Conservation (phyloP, 495 filamentous ascomycete species). For the Apodospora peruviana region DNA sequence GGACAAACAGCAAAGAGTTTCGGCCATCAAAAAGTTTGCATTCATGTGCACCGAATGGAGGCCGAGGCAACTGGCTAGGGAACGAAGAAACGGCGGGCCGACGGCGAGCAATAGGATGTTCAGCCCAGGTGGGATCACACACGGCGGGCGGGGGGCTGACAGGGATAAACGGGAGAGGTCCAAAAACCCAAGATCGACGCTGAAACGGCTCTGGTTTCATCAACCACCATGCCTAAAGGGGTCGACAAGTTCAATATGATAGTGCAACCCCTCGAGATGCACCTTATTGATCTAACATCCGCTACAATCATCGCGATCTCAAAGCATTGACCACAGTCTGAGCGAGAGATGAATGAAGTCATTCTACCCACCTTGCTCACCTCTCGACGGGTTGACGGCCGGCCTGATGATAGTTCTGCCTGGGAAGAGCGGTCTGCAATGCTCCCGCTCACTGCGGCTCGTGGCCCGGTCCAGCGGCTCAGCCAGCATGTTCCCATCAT, state of each 20-base stretch:
- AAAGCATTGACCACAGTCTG: constrained; percentile 2
- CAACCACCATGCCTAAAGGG: not conserved
- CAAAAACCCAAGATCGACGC: not conserved
- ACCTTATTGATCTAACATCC: not conserved
- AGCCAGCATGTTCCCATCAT: not conserved
- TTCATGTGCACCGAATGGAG: not conserved
- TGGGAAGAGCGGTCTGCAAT: not conserved
- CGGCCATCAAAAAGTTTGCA: not conserved
- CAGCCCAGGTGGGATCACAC: not conserved
- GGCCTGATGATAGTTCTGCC: too few species aligned
- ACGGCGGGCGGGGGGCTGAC: not conserved
- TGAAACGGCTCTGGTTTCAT: constrained; percentile 7
- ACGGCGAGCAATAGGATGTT: not conserved
- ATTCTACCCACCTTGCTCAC: too few species aligned
- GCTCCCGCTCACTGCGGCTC: not conserved
- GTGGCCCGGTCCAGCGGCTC: not conserved
- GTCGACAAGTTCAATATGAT: not conserved
- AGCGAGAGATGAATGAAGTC: constrained; percentile 4
- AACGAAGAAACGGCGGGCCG: not conserved
- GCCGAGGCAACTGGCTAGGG: not conserved
- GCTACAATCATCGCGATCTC: not conserved
- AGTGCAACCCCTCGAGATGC: not conserved
- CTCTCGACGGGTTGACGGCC: too few species aligned
- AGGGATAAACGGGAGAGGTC: not conserved
- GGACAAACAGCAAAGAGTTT: not conserved